Conservation (phyloP, 2,329 filamentous ascomycete genomes). For the Aspergillus sp. region DNA sequence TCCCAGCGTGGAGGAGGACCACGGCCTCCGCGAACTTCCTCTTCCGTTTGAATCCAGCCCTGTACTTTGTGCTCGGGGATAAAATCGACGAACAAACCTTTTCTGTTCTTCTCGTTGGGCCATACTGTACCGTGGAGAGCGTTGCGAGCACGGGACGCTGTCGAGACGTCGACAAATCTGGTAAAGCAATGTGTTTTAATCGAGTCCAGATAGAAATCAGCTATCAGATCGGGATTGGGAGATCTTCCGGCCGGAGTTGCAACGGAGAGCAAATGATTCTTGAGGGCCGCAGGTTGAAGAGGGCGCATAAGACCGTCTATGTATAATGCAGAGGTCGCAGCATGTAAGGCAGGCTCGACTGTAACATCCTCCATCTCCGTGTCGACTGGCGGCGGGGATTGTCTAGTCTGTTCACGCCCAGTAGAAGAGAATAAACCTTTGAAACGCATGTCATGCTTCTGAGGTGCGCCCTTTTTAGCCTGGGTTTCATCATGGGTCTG, state of each 20-base stretch:
- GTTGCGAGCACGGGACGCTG: conserved; percentile 74
- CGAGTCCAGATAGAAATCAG: conserved; percentile 74
- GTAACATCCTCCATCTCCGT: conserved; percentile 36
- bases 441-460: conserved; percentile 48
- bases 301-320: conserved; percentile 90
- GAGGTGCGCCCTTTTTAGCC: conserved; percentile 20
- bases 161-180: conserved; percentile 65
- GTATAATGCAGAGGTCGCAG: conserved; percentile 76
- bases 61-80: conserved; percentile 72
- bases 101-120: conserved; percentile 83
- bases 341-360: conserved; percentile 63
- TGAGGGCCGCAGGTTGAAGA: conserved; percentile 66
- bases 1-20: conserved; percentile 63
- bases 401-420: conserved; percentile 24
- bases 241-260: conserved; percentile 59
- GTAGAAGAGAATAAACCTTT: conserved; percentile 46
- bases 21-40: conserved; percentile 47
- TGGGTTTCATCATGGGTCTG: conserved; percentile 15
- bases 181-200: conserved; percentile 88
- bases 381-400: conserved; percentile 27
- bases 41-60: conserved; percentile 73
- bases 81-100: conserved; percentile 85
- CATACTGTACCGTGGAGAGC: conserved; percentile 76
- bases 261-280: conserved; percentile 67
- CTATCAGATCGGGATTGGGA: conserved; percentile 57